These are phyloP conservation scores for Trichoderma asperelloides DNA, from an alignment of 495 filamentous ascomycete species.

Conservation along the genomic window DNA sequence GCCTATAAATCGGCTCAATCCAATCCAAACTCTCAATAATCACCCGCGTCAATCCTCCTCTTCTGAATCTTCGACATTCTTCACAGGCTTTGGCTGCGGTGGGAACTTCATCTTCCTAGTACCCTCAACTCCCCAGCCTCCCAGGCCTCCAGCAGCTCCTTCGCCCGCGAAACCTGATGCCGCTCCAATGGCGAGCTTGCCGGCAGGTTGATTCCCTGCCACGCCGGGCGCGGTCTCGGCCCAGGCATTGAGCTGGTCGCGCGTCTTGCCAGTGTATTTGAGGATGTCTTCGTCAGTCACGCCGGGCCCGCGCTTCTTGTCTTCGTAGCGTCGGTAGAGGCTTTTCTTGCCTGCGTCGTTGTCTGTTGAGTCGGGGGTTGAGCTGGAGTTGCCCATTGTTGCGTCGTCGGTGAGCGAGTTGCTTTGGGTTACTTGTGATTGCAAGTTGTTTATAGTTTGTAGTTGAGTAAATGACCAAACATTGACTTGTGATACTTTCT, in stretches of 20 bases:
- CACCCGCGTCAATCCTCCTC: neutral
- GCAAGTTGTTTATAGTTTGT: too few species aligned
- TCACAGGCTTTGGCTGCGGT: neutral
- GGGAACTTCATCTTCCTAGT: conserved; percentile 15
- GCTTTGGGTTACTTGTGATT: neutral
- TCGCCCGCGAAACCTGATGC: conserved; percentile 9
- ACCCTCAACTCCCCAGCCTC: conserved; percentile 16
- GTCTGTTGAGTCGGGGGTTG: neutral
- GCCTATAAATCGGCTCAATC: neutral
- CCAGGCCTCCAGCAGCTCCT: conserved; percentile 10
- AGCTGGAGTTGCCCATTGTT: neutral
- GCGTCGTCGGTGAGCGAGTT: neutral
- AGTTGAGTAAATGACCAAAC: neutral
- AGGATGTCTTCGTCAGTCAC: conserved; percentile 18
- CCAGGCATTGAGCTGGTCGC: conserved; percentile 16
- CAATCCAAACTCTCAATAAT: neutral
- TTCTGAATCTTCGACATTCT: conserved; percentile 9
- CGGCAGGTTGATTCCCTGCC: conserved; percentile 16
- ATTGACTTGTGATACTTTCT: too few species aligned
- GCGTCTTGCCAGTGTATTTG: conserved; percentile 22
- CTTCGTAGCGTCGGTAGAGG: conserved; percentile 17
- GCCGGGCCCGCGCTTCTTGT: conserved; percentile 14
- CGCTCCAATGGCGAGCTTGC: conserved; percentile 16
- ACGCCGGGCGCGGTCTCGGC: conserved; percentile 17
- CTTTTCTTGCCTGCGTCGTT: conserved; percentile 12